Conservation (phyloP, 768 basidiomycete genomes). For the Aureoboletus auriporus region DNA sequence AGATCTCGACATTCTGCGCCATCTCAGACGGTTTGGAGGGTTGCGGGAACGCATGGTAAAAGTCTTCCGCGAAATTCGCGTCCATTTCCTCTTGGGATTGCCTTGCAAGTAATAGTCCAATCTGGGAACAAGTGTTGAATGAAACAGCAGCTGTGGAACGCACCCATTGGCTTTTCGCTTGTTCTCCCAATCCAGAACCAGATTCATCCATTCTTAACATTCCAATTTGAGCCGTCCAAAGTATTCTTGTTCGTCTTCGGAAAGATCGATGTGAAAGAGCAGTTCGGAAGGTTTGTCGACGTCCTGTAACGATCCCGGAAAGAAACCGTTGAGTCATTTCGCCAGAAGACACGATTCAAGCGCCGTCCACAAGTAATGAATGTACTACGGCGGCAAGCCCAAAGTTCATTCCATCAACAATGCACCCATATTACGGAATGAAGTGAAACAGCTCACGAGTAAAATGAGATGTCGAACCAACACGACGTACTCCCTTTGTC, state of each 20-base stretch:
- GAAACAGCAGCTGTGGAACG: neutral
- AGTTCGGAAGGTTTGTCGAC: conserved; percentile 12
- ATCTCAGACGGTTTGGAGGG: conserved; percentile 10
- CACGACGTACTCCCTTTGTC: conserved; percentile 22
- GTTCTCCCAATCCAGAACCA: conserved; percentile 18
- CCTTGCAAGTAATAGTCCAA: neutral
- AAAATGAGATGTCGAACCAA: conserved; percentile 19
- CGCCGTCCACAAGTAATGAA: conserved; percentile 27
- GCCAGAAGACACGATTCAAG: conserved; percentile 23
- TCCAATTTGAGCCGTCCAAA: conserved; percentile 15
- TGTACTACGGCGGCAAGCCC: conserved; percentile 12
- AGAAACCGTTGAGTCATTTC: conserved; percentile 23
- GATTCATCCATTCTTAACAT: conserved; percentile 15
- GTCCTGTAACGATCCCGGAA: conserved; percentile 23
- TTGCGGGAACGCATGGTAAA: conserved; percentile 18
- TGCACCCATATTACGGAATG: too few relatives aligned
- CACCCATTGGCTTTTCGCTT: conserved; percentile 2
- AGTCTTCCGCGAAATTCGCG: conserved; percentile 17
- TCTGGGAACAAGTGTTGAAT: neutral
- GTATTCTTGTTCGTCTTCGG: conserved; percentile 16
- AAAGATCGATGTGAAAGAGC: conserved; percentile 23
- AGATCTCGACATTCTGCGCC: conserved; percentile 19
- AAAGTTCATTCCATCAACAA: neutral
- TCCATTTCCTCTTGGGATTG: conserved; percentile 11
- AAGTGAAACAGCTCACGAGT: conserved; percentile 11